These are phyloP conservation scores for Chlamydomonas sphaeroides DNA, from an alignment of 139 green algal species.

Conservation along the genomic window DNA sequence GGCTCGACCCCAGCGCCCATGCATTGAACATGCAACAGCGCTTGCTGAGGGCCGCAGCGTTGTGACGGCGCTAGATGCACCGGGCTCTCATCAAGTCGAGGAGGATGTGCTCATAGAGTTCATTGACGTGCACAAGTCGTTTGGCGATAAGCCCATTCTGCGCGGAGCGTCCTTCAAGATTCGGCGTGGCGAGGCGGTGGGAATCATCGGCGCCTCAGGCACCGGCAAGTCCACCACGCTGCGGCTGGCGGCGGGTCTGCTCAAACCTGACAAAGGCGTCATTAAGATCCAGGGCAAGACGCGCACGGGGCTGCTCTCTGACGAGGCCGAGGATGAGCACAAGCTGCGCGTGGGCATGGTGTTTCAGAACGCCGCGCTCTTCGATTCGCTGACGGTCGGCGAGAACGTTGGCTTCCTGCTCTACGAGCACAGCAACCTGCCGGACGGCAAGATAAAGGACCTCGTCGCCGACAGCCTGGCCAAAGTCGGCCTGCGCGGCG, in stretches of 20 bases:
- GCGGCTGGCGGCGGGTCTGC: constrained; percentile 91
- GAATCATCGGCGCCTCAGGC: constrained; percentile 97
- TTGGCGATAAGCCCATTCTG: constrained; percentile 94
- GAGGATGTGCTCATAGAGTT: constrained; percentile 95
- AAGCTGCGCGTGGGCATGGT: constrained; percentile 87
- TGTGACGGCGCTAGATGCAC: neutral
- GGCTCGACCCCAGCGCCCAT: neutral
- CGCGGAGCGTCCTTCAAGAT: constrained; percentile 93
- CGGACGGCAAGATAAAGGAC: constrained; percentile 71
- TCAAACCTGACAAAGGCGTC: constrained; percentile 91
- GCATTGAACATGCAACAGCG: neutral
- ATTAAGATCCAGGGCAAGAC: constrained; percentile 83
- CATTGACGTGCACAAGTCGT: constrained; percentile 94
- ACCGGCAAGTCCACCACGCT: constrained; percentile 98
- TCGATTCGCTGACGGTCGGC: constrained; percentile 96
- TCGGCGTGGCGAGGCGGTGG: constrained; percentile 93
- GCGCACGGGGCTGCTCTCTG: constrained; percentile 81
- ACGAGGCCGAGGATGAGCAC: constrained; percentile 64
- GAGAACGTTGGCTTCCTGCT: constrained; percentile 96
- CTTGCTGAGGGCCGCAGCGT: constrained; percentile 10
- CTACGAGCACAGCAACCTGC: constrained; percentile 92
- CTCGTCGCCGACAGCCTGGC: constrained; percentile 82
- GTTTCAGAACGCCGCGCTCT: constrained; percentile 98
- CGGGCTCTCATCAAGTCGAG: constrained; percentile 12
- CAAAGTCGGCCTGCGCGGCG: constrained; percentile 91